These are phyloP conservation scores for Neurospora sp. DNA, from an alignment of 2,329 filamentous ascomycete species.

Conservation along the genomic window DNA sequence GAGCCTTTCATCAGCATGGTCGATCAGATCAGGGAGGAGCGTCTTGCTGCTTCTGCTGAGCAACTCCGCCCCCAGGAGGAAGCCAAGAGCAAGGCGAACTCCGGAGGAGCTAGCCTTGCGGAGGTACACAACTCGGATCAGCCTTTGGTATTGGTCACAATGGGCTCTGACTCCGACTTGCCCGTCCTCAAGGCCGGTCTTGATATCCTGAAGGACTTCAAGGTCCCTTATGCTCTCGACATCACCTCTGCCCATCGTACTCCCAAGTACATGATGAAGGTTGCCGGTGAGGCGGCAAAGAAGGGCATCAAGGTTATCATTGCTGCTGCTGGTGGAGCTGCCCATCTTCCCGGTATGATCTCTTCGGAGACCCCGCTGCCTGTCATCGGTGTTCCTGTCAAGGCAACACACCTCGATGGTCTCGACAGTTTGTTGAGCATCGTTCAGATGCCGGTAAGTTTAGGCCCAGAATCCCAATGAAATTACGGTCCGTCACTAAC, in stretches of 20 bases:
- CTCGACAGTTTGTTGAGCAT: conserved; percentile 63
- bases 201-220: conserved; percentile 56
- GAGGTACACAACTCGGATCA: conserved; percentile 14
- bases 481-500: conserved; percentile 19
- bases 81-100: conserved; percentile 7
- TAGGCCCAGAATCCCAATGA: conserved; percentile 27
- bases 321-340: conserved; percentile 65
- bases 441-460: conserved; percentile 62
- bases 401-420: conserved; percentile 62
- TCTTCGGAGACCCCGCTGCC: conserved; percentile 61
- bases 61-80: conserved; percentile 26
- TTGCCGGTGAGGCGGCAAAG: conserved; percentile 51
- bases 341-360: conserved; percentile 65
- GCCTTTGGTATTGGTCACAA: conserved; percentile 65
- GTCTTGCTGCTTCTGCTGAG: conserved; percentile 32
- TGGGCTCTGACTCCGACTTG: conserved; percentile 75
- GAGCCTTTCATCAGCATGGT: conserved; percentile 59
- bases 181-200: conserved; percentile 56
- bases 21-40: conserved; percentile 47
- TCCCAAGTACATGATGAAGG: conserved; percentile 57
- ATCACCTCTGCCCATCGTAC: conserved; percentile 78
- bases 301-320: conserved; percentile 65
- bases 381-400: conserved; percentile 69
- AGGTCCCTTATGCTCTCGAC: conserved; percentile 60
- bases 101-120: conserved; percentile 13